These are phyloP conservation scores for Eutypa lata DNA, from an alignment of 2,329 filamentous ascomycete genomes.

Conservation along the genomic window DNA sequence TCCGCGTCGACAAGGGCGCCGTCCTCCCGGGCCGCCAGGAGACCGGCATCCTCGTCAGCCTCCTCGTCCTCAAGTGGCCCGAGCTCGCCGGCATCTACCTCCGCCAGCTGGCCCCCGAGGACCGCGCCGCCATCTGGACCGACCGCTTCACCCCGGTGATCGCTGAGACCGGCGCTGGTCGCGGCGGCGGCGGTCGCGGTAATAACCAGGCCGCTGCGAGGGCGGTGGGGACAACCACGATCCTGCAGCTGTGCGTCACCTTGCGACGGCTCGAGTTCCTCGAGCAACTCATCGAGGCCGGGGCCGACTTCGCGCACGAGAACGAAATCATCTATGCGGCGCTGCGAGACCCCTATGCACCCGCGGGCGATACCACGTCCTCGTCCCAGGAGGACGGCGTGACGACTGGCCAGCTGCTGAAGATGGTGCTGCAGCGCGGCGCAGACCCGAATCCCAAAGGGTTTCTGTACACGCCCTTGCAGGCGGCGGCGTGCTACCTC, in stretches of 20 bases:
- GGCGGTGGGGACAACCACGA: not conserved
- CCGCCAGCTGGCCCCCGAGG: constrained; percentile 1
- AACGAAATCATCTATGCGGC: constrained; percentile 5
- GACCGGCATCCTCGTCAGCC: constrained; percentile 7
- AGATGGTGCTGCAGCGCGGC: constrained; percentile 15
- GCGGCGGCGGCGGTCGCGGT: not conserved
- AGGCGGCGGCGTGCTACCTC: constrained; percentile 12
- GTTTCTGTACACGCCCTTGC: constrained; percentile 15
- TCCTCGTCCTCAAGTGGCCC: constrained; percentile 10
- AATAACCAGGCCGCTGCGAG: not conserved
- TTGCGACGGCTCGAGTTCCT: constrained; percentile 3
- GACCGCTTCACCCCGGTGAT: constrained; percentile 2
- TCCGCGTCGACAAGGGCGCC: not conserved
- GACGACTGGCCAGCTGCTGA: constrained; percentile 12
- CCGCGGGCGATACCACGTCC: not conserved
- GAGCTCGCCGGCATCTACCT: constrained; percentile 12
- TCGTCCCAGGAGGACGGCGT: constrained; percentile 6
- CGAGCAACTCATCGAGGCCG: constrained; percentile 4
- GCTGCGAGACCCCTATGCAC: not conserved
- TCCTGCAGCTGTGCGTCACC: constrained; percentile 8
- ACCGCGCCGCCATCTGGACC: constrained; percentile 6
- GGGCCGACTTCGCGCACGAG: constrained; percentile 9
- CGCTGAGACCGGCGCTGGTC: not conserved
- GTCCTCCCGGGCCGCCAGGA: not conserved
- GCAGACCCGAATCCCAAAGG: constrained; percentile 15